Percentiles rank a stretch among this genome's conserved stretches.
Conservation (phyloP, 148 eudicot genomes). For the Rhododendron mucronatum region DNA sequence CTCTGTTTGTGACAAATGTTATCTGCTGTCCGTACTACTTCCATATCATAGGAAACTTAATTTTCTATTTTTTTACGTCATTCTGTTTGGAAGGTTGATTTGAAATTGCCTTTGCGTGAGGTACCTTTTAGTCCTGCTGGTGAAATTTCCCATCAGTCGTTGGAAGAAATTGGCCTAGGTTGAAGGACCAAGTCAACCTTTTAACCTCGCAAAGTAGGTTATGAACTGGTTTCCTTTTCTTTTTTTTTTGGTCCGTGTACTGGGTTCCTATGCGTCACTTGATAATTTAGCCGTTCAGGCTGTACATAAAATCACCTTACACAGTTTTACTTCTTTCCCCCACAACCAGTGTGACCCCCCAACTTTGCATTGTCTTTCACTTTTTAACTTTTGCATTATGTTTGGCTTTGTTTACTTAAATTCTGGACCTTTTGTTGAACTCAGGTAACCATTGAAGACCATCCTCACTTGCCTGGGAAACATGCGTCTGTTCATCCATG, state of each 20-base stretch:
- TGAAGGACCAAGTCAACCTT: neutral
- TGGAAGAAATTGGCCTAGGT: neutral
- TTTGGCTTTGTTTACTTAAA: neutral
- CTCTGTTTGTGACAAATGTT: neutral
- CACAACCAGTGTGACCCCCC: neutral
- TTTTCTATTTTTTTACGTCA: neutral
- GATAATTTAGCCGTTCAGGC: neutral
- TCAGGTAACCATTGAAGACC: constrained; percentile 96
- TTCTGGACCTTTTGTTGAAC: neutral
- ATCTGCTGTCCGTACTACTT: neutral
- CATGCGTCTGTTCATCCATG: constrained; percentile 98
- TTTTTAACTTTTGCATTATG: neutral
- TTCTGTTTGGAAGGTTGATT: neutral
- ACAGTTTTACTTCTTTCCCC: neutral
- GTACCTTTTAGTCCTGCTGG: neutral
- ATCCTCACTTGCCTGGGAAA: constrained; percentile 95
- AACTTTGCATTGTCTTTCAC: neutral
- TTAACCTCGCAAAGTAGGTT: neutral
- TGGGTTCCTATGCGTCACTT: neutral
- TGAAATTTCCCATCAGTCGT: neutral
- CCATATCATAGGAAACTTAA: neutral
- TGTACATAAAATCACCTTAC: neutral
- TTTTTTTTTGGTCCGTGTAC: neutral
- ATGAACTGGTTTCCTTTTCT: no score
- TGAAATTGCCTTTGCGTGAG: neutral